Base-by-base conservation (phyloP, 305 asterid species). In the Fraxinus velutina region DNA sequence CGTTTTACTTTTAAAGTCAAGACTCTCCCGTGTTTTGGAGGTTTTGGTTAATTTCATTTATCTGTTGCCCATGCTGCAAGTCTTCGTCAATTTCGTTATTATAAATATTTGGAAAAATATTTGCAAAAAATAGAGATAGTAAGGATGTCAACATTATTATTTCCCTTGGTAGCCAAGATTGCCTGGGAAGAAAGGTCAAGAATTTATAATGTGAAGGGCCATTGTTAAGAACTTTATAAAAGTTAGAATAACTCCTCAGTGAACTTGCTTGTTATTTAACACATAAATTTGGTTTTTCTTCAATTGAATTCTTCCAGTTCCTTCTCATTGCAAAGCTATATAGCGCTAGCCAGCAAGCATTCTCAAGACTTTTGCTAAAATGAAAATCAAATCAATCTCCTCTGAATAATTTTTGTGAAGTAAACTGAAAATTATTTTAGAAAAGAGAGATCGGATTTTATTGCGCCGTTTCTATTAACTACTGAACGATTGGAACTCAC, bases 401-500 rank as follows among this genome's bases (percentile, higher is more conserved):
- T 55, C 12, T 55, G 66, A 55, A 5, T 19, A 55, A 17, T 24
- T 27, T 64, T 27, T 3, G 29, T 12, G 2, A 76, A 27, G 21
- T 33, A 55, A 21, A 79, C n/a, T 17, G 60, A 60, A 62, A 62
- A 24, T 64, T 47, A 27, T 60, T 85, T 57, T 75, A 79, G 78
- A 37, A n/a, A 72, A 78, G 77, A 76, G 42, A 75, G n/a, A 34
- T 73, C 52, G 55, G 36, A 68, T 76, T 84, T 55, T 78, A 72
- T 47, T 77, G 77, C 78, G 75, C 75, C 74, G 17, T 52, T 81
- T 79, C 55, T 80, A 19, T 79, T 29, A 13, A 70, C 75, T 27
- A 17, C 37, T 89, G 75, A 68, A 66, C 72, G 29, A 62, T 47
- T 60, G 82, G 77, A 73, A 80, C 78, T 30, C 42, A 13, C 7